Evolutionary conservation across 768 basidiomycete genomes (phyloP).

Genomic region (Lactarius trivialis): DNA sequence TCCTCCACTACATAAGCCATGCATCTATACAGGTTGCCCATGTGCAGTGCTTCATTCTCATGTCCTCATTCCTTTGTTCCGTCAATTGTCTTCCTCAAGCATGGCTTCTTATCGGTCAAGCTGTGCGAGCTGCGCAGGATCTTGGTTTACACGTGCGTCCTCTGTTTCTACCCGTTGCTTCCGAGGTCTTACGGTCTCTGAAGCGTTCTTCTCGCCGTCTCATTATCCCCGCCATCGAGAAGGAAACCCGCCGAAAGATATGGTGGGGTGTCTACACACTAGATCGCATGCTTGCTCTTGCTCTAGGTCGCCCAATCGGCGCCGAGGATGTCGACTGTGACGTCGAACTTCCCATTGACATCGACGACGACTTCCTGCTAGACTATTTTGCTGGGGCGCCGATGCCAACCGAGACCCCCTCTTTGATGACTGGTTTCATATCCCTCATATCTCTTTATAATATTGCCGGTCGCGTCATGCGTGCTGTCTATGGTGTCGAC

Average conservation of each 20-base stretch:
- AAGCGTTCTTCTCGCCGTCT: slow-evolving; percentile 81
- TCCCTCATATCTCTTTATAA: slow-evolving; percentile 74
- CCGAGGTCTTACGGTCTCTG: slow-evolving; percentile 19
- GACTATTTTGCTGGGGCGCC: slow-evolving; percentile 65
- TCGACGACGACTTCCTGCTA: slow-evolving; percentile 73
- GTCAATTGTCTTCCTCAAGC: slow-evolving; percentile 92
- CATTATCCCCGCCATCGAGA: slow-evolving; percentile 64
- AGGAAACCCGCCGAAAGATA: slow-evolving; percentile 83
- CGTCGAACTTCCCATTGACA: slow-evolving; percentile 73
- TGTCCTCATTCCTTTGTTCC: slow-evolving; percentile 88
- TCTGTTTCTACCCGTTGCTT: slow-evolving; percentile 13
- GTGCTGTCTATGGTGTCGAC: slow-evolving; percentile 78
- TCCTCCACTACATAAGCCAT: slow-evolving; percentile 88
- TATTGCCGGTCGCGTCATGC: slow-evolving; percentile 75
- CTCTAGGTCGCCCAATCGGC: slow-evolving; percentile 82
- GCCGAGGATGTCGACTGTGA: slow-evolving; percentile 89
- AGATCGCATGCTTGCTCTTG: slow-evolving; percentile 88
- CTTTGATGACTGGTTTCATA: slow-evolving; percentile 78
- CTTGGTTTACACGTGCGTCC: slow-evolving; percentile 80
- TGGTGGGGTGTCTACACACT: slow-evolving; percentile 94
- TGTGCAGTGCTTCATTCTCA: slow-evolving; percentile 83
- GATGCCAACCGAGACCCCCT: slow-evolving; percentile 47
- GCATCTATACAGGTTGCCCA: slow-evolving; percentile 78
- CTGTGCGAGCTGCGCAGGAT: slow-evolving; percentile 84
- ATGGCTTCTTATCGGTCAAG: slow-evolving; percentile 89